These are phyloP conservation scores for Cephalotrichum gorgonifer DNA, from an alignment of 2,329 filamentous ascomycete species.

Conservation along the genomic window DNA sequence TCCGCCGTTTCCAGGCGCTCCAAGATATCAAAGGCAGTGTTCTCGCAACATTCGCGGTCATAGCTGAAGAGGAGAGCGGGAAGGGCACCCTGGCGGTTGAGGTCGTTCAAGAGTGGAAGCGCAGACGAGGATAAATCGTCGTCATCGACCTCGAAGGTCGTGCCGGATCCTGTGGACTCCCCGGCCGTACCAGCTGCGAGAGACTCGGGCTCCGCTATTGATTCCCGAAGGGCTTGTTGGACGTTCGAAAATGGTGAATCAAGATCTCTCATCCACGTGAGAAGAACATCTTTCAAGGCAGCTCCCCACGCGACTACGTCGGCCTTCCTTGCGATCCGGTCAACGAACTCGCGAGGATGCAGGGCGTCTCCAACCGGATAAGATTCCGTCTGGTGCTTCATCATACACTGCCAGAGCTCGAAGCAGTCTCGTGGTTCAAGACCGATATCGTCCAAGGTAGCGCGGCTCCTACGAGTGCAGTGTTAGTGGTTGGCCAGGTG, in stretches of 20 bases:
- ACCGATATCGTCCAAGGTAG: slow-evolving; percentile 55
- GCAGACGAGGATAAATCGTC: neutral
- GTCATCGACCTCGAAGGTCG: neutral
- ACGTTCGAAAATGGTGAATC: slow-evolving; percentile 30
- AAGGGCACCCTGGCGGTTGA: slow-evolving; percentile 54
- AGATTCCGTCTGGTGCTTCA: slow-evolving; percentile 37
- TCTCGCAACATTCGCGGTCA: slow-evolving; percentile 55
- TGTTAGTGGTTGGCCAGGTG: neutral
- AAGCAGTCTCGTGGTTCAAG: slow-evolving; percentile 65
- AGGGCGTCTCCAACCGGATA: slow-evolving; percentile 41
- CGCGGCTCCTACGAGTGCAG: slow-evolving; percentile 31
- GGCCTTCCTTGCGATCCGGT: slow-evolving; percentile 47
- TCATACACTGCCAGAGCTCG: slow-evolving; percentile 54
- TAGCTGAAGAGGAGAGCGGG: slow-evolving; percentile 73
- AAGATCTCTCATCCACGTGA: slow-evolving; percentile 47
- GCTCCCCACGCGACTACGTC: slow-evolving; percentile 58
- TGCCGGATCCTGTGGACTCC: neutral
- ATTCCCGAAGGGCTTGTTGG: slow-evolving; percentile 30
- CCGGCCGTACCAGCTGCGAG: slow-evolving; percentile 5
- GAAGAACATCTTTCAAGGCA: slow-evolving; percentile 46
- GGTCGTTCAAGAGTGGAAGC: slow-evolving; percentile 46
- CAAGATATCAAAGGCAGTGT: slow-evolving; percentile 40
- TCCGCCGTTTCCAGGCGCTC: slow-evolving; percentile 30
- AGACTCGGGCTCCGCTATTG: neutral
- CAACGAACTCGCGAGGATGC: slow-evolving; percentile 36